phyloP scores from a whole-genome alignment of 139 green algal genomes.

The Haematococcus lacustris region DNA sequence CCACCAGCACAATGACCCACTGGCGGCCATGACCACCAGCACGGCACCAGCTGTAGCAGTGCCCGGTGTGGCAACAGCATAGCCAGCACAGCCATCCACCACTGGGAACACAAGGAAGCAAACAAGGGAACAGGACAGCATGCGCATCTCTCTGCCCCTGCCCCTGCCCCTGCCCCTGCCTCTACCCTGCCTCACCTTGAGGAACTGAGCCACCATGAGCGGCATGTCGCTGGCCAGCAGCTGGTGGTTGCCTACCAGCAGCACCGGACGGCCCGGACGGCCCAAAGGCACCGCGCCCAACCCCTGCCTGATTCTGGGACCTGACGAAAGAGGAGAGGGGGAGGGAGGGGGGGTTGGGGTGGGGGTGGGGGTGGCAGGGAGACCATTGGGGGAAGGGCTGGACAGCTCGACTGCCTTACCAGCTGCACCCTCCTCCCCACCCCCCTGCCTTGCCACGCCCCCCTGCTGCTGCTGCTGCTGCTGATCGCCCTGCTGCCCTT shows the following conservation, averaged over 20 bases:
- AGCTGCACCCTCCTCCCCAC: too few relatives aligned
- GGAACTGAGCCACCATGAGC: constrained; percentile 66
- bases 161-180: too few relatives aligned
- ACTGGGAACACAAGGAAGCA: background rate
- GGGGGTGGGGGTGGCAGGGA: background rate
- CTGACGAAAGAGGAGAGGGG: background rate
- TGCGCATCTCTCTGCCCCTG: constrained; percentile 45
- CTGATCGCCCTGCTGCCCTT: too few relatives aligned
- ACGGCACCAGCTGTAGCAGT: too few relatives aligned
- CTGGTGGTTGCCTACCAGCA: constrained; percentile 89
- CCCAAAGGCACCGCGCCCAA: constrained; percentile 30
- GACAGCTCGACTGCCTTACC: too few relatives aligned
- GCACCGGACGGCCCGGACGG: constrained; percentile 5
- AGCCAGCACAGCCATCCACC: too few relatives aligned
- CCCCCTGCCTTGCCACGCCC: too few relatives aligned
- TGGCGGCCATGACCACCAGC: too few relatives aligned
- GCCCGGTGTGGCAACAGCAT: too few relatives aligned
- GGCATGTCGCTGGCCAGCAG: constrained; percentile 74
- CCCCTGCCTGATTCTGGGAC: constrained; percentile 23
- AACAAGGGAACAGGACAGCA: background rate
- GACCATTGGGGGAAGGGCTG: background rate
- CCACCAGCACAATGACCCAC: too few relatives aligned
- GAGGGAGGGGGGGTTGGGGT: background rate
- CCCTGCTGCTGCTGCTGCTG: too few relatives aligned
- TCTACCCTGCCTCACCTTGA: constrained; percentile 27